Base-by-base conservation (phyloP, 148 eudicot species). In the Spergularia marina region DNA sequence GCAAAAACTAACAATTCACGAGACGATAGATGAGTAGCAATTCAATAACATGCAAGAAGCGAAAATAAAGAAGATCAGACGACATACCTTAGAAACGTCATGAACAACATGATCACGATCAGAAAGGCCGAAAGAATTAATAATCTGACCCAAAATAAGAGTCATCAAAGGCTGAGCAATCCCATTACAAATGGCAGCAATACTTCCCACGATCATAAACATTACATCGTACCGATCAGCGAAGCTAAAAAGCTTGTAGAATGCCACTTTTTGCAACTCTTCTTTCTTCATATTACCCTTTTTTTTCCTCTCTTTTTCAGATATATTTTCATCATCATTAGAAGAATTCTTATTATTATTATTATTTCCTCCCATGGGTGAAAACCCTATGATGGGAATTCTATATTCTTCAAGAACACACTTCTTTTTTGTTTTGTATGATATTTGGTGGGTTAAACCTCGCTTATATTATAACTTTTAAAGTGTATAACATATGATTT, bases 141-240 rank as follows among this genome's bases (percentile, higher is more conserved):
- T 77, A 36, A 94, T 65, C 6, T 84, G 75, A 7, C 91, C 87
- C 68, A 91, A 83, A 36, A 91, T 67, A 12, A 91, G 75, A 11
- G 97, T 85, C 91, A 88, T 88, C 20, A 94, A 62, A 39, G 98
- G 98, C 80, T 85, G 91, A 1, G 91, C 72, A 73, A 90, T 1
- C 0, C 98, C 98, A 62, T 86, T 90, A 17, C 51, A 86, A 2
- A 80, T 52, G 7, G 90, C 91, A 0, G 84, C 78, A 0, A 94
- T n/a, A 15, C 82, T 65, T 7, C 98, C 98, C 0, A 87, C 79
- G 14, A 81, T 49, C 91, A 91, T 94, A 71, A 91, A 72, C 14
- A 56, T 57, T 2, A 72, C 54, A 71, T 94, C 98, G 0, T 59
- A n/a, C n/a, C 70, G 12, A 70, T 91, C 97, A 0, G 87, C 86